These are phyloP conservation scores for Debaryomyces singareniensis DNA, from an alignment of 1,139 yeast genomes.

Conservation along the genomic window DNA sequence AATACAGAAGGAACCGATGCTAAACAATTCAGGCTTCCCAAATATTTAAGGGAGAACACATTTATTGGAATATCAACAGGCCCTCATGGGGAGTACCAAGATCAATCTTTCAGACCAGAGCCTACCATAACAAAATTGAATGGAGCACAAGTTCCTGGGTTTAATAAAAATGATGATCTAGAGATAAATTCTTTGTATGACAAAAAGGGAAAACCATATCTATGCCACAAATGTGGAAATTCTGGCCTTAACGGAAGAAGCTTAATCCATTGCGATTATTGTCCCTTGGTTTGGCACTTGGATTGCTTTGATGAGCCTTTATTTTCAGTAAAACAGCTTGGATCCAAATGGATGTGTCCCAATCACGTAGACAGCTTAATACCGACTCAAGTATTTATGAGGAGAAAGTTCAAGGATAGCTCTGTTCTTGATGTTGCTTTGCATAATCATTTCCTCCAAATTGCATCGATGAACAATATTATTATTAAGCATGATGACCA, in stretches of 20 bases:
- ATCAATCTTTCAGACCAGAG: slow-evolving; percentile 50
- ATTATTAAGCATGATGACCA: slow-evolving; percentile 63
- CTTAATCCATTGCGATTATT: slow-evolving; percentile 77
- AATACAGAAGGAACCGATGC: slow-evolving; percentile 61
- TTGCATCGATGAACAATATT: slow-evolving; percentile 48
- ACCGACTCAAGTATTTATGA: slow-evolving; percentile 22
- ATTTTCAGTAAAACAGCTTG: slow-evolving; percentile 67
- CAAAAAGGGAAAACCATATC: slow-evolving; percentile 53
- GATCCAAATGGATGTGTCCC: slow-evolving; percentile 91
- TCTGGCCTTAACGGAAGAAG: slow-evolving; percentile 54
- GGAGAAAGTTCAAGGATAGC: slow-evolving; percentile 51
- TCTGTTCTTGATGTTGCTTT: slow-evolving; percentile 45
- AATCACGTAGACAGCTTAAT: slow-evolving; percentile 65
- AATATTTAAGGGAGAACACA: slow-evolving; percentile 54
- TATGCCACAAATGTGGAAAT: slow-evolving; percentile 72
- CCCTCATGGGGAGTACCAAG: slow-evolving; percentile 64
- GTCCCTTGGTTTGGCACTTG: slow-evolving; percentile 84
- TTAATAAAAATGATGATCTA: slow-evolving; percentile 37
- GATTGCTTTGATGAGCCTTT: slow-evolving; percentile 82
- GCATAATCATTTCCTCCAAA: slow-evolving; percentile 27
- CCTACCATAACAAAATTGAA: slow-evolving; percentile 31
- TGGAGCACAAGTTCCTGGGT: slow-evolving; percentile 35
- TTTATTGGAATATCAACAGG: slow-evolving; percentile 71
- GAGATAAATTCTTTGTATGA: slow-evolving; percentile 66
- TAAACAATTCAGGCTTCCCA: slow-evolving; percentile 66